phyloP scores from a whole-genome alignment of 2,329 filamentous ascomycete genomes.

The Cladophialophora carrionii region DNA sequence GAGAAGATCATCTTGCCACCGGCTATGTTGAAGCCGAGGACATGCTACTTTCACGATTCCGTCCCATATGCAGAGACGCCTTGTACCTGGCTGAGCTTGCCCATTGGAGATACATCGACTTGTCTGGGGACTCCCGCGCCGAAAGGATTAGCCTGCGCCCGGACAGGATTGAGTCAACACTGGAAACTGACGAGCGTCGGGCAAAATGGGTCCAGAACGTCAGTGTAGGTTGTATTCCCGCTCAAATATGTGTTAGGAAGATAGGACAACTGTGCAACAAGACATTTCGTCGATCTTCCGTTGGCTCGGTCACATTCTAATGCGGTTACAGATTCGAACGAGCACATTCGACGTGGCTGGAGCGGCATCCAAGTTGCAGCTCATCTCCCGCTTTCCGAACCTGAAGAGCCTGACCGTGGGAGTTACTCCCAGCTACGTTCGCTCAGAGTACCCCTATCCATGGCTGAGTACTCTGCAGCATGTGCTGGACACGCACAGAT shows the following conservation, averaged over 20 bases:
- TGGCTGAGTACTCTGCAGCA: neutral
- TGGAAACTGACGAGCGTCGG: neutral
- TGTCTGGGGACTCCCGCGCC: neutral
- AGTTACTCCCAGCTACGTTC: neutral
- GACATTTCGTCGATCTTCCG: neutral
- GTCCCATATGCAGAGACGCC: neutral
- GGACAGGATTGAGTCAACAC: neutral
- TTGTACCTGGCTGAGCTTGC: neutral
- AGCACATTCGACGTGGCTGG: neutral
- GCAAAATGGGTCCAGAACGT: neutral
- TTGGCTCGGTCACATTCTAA: neutral
- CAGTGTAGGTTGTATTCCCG: neutral
- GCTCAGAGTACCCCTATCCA: neutral
- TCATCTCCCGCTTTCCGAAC: neutral
- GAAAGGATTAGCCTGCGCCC: neutral
- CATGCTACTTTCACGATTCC: neutral
- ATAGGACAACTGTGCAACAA: neutral
- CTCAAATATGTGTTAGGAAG: neutral
- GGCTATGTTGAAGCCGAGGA: neutral
- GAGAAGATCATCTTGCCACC: neutral
- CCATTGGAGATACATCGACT: neutral
- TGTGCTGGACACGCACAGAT: neutral
- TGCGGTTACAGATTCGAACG: neutral
- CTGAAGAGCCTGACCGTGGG: neutral
- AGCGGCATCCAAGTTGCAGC: neutral